These are phyloP conservation scores for Neurospora cerealis DNA, from an alignment of 495 filamentous ascomycete genomes.

Conservation along the genomic window DNA sequence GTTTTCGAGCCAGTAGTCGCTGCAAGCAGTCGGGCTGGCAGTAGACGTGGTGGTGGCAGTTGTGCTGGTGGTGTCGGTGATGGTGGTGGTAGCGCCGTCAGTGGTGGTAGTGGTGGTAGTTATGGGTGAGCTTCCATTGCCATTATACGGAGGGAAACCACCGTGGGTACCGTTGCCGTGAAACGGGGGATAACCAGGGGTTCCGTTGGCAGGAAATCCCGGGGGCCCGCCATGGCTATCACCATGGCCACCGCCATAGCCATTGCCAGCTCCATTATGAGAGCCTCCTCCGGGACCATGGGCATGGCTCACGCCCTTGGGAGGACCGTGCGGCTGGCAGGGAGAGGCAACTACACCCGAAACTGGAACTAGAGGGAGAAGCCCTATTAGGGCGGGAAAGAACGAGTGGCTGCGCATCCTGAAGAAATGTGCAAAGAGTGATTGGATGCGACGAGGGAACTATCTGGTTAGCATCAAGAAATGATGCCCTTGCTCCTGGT, in stretches of 20 bases:
- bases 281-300: neutral
- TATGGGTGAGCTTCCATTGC: constrained; percentile 1
- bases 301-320: neutral
- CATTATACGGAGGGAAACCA: neutral
- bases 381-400: constrained; percentile 4
- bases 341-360: constrained; percentile 3
- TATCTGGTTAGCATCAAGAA: neutral
- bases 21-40: constrained; percentile 9
- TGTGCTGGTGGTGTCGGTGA: constrained; percentile 1
- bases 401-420: constrained; percentile 8
- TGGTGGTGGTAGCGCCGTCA: neutral
- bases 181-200: neutral
- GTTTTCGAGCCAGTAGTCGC: constrained; percentile 36
- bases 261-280: neutral
- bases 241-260: neutral
- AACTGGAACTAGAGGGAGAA: neutral
- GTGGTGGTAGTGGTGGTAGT: neutral
- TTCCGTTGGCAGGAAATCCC: neutral
- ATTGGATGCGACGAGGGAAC: neutral
- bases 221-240: neutral
- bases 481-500: neutral
- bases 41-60: constrained; percentile 5
- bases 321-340: neutral
- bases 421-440: constrained; percentile 2
- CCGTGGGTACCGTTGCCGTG: neutral